Evolutionary conservation across 192 early-diverging fungal genomes (phyloP).

Genomic region (Thoreauomyces humboldtii): DNA sequence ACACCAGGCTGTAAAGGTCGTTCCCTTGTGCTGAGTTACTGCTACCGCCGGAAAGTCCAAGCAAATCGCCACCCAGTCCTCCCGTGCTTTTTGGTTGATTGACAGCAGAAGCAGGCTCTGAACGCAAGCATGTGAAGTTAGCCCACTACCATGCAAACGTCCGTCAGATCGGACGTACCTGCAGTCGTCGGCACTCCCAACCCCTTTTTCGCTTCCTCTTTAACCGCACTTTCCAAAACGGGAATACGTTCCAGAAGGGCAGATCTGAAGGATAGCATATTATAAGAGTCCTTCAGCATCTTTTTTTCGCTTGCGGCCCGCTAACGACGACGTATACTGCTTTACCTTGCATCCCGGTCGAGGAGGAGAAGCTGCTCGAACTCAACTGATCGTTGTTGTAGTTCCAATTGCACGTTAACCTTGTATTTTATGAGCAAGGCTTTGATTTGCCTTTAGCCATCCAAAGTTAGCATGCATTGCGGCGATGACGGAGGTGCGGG

Average conservation of each 20-base stretch:
- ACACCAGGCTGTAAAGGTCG: conserved; percentile 43
- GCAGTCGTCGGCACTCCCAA: conserved; percentile 29
- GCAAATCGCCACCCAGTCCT: conserved; percentile 31
- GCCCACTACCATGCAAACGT: too few species aligned
- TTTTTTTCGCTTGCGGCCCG: neutral
- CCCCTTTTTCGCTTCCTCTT: conserved; percentile 51
- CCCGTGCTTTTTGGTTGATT: conserved; percentile 13
- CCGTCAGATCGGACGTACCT: neutral
- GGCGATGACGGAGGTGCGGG: too few species aligned
- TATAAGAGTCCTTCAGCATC: neutral
- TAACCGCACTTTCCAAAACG: conserved; percentile 59
- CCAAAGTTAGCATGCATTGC: too few species aligned
- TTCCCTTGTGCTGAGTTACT: neutral
- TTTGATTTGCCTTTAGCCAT: conserved; percentile 46
- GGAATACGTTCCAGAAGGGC: conserved; percentile 88
- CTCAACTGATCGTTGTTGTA: conserved; percentile 94
- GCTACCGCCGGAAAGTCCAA: conserved; percentile 6
- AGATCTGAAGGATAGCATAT: conserved; percentile 20
- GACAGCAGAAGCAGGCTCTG: conserved; percentile 15
- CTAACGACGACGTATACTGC: too few species aligned
- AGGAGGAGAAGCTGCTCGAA: conserved; percentile 70
- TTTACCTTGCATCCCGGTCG: conserved; percentile 60
- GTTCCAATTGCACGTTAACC: conserved; percentile 81
- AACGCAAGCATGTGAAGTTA: too few species aligned
- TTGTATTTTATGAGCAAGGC: conserved; percentile 59